Percentiles rank a stretch among this genome's conserved stretches.
phyloP scores from a whole-genome alignment of 2,329 filamentous ascomycete species.

The Ceratocystis lukuohia region DNA sequence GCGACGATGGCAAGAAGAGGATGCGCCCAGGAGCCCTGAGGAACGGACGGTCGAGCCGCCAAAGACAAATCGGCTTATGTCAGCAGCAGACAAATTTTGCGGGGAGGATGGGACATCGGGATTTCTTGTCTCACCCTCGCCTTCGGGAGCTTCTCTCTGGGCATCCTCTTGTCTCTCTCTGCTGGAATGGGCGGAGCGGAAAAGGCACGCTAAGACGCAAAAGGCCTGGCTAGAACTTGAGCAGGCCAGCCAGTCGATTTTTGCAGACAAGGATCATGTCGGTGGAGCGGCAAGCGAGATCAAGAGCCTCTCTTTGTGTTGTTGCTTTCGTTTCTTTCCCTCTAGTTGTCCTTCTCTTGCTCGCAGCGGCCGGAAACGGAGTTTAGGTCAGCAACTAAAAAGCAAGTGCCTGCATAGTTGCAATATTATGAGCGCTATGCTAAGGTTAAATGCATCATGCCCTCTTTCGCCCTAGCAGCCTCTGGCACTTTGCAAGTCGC shows the following conservation, averaged over 20 bases:
- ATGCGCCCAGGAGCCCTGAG: too few relatives aligned
- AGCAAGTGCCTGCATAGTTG: too few relatives aligned
- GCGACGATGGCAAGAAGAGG: too few relatives aligned
- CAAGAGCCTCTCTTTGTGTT: neutral
- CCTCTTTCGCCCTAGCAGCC: too few relatives aligned
- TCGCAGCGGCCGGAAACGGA: neutral
- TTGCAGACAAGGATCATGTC: neutral
- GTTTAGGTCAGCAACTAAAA: neutral
- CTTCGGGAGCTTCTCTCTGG: neutral
- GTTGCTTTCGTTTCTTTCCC: too few relatives aligned
- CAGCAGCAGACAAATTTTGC: neutral
- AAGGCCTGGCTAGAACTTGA: neutral
- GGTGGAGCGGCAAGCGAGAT: constrained; percentile 6
- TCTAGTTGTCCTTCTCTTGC: too few relatives aligned
- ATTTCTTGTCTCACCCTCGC: neutral
- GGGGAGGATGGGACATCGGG: neutral
- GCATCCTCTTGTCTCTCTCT: neutral
- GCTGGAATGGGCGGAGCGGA: neutral
- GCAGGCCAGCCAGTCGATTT: neutral
- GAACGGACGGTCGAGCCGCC: too few relatives aligned
- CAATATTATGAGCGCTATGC: neutral
- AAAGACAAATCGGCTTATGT: neutral
- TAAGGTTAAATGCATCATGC: neutral
- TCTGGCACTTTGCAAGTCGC: too few relatives aligned
- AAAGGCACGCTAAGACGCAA: neutral